Conservation (phyloP, 805 yeast genomes). For the Lipomyces spencermartinsiae region DNA sequence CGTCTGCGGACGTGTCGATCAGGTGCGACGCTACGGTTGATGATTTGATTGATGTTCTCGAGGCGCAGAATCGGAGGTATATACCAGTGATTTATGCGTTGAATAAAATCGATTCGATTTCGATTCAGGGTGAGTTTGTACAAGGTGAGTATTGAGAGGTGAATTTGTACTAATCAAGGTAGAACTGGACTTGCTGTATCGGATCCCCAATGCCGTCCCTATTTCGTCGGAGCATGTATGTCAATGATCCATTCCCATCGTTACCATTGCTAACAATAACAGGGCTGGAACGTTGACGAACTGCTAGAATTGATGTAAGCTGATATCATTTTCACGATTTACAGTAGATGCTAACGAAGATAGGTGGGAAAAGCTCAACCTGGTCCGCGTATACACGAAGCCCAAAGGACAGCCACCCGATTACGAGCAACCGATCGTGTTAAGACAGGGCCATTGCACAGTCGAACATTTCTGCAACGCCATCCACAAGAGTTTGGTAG, state of each 20-base stretch:
- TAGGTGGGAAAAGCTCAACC: slow-evolving; percentile 79
- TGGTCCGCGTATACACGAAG: slow-evolving; percentile 95
- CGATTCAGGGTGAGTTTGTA: slow-evolving; percentile 61
- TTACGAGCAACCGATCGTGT: slow-evolving; percentile 91
- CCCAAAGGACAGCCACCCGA: slow-evolving; percentile 96
- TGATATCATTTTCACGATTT: neutral
- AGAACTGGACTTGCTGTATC: slow-evolving; percentile 85
- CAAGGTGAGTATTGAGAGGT: neutral
- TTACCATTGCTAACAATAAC: neutral
- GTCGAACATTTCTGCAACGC: slow-evolving; percentile 96
- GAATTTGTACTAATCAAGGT: neutral
- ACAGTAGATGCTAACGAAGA: neutral
- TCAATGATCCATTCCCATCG: neutral
- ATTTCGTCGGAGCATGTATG: slow-evolving; percentile 79
- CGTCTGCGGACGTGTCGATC: slow-evolving; percentile 94
- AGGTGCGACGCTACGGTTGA: slow-evolving; percentile 98
- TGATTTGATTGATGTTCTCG: slow-evolving; percentile 92
- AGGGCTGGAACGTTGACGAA: slow-evolving; percentile 96
- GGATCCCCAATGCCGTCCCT: slow-evolving; percentile 97
- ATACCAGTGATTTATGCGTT: slow-evolving; percentile 94
- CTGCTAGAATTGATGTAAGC: slow-evolving; percentile 78
- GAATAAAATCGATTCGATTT: slow-evolving; percentile 94
- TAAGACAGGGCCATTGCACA: slow-evolving; percentile 78
- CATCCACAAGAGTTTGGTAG: slow-evolving; percentile 92
- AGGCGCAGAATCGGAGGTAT: slow-evolving; percentile 87